Evolutionary conservation across 2,329 filamentous ascomycete genomes (phyloP).

Genomic region (Colletotrichum euphorbiae): DNA sequence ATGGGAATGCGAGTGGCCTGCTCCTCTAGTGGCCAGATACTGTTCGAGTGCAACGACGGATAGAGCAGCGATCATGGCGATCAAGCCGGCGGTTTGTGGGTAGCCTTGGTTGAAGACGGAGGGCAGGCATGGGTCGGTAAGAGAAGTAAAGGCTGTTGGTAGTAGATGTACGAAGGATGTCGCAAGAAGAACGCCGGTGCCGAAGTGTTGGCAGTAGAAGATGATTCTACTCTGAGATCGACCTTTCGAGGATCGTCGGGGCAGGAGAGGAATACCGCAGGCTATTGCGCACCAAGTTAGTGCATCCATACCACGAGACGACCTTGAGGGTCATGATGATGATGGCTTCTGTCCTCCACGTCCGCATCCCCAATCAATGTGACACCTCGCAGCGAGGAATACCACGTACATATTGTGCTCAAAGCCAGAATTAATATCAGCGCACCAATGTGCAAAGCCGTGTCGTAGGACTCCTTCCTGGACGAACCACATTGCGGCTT

Average conservation of each 20-base stretch:
- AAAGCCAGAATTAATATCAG: constrained; percentile 73
- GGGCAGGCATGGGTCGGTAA: constrained; percentile 79
- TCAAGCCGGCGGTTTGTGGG: constrained; percentile 80
- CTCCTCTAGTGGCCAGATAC: constrained; percentile 80
- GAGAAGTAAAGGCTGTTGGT: constrained; percentile 74
- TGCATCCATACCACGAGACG: neutral
- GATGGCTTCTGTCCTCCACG: constrained; percentile 6
- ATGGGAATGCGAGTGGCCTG: constrained; percentile 67
- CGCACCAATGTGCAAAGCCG: constrained; percentile 74
- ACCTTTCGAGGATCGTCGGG: constrained; percentile 67
- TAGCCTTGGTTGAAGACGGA: constrained; percentile 84
- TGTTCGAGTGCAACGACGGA: constrained; percentile 89
- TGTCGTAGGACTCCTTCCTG: constrained; percentile 70
- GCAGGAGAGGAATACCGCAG: constrained; percentile 75
- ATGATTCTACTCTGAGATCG: constrained; percentile 70
- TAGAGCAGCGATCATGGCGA: constrained; percentile 86
- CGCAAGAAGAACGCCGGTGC: constrained; percentile 86
- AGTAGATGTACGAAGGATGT: constrained; percentile 86
- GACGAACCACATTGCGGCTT: constrained; percentile 66
- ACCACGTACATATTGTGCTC: constrained; percentile 65
- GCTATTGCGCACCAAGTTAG: constrained; percentile 52
- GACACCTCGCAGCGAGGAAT: neutral
- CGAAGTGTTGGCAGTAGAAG: constrained; percentile 79
- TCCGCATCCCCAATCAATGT: neutral
- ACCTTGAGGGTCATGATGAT: neutral